These are phyloP conservation scores for Pseudozyma sp. DNA, from an alignment of 1,284 basidiomycete genomes.

Conservation along the genomic window DNA sequence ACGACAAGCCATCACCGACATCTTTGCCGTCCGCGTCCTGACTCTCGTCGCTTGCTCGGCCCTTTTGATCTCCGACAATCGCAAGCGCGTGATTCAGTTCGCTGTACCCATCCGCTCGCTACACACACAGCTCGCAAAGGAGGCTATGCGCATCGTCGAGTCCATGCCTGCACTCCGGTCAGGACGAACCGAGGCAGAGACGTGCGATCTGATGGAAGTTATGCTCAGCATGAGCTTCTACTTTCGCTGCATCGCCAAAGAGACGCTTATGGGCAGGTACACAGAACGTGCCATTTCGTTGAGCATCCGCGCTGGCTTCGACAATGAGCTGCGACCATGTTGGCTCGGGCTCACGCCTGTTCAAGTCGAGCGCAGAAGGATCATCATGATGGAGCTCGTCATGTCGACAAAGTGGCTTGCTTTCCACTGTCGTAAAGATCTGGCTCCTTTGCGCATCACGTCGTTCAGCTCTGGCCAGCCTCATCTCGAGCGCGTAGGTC, in stretches of 20 bases:
- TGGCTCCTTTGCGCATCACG: neutral
- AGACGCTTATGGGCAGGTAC: conserved; percentile 11
- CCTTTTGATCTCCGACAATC: conserved; percentile 31
- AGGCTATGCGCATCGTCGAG: conserved; percentile 24
- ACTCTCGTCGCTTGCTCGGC: conserved; percentile 18
- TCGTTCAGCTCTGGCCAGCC: conserved; percentile 24
- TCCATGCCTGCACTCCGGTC: conserved; percentile 20
- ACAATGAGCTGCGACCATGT: conserved; percentile 19
- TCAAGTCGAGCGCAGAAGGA: conserved; percentile 29
- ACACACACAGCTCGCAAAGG: conserved; percentile 28
- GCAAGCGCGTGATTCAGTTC: conserved; percentile 19
- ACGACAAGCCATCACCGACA: conserved; percentile 28
- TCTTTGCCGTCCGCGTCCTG: conserved; percentile 27
- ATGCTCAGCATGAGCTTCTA: conserved; percentile 28
- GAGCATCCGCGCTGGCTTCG: conserved; percentile 17
- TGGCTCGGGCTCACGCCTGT: conserved; percentile 22
- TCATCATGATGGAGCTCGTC: conserved; percentile 12
- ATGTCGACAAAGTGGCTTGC: conserved; percentile 25
- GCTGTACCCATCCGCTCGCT: conserved; percentile 26
- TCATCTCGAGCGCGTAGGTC: conserved; percentile 8
- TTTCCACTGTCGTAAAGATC: conserved; percentile 25
- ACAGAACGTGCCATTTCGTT: conserved; percentile 21
- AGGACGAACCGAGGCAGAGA: conserved; percentile 17
- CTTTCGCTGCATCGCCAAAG: conserved; percentile 32
- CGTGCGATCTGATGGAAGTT: conserved; percentile 29